These are phyloP conservation scores for Candida morakotiae DNA, from an alignment of 805 yeast species.

Conservation along the genomic window DNA sequence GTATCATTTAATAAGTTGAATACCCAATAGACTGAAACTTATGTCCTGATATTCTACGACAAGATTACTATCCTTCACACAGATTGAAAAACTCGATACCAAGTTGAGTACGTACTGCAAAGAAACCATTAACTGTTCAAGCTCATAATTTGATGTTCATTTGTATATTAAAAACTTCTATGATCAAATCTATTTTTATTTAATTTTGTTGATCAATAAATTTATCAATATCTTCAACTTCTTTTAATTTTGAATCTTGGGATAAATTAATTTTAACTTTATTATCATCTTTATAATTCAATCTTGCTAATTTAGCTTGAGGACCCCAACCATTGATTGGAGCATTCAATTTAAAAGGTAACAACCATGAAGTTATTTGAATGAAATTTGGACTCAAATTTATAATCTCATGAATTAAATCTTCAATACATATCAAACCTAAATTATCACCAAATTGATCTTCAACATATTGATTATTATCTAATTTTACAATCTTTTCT, in stretches of 20 bases:
- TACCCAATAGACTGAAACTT: no score
- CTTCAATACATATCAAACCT: slow-evolving; percentile 78
- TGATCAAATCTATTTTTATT: no score
- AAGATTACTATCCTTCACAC: no score
- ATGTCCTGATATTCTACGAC: no score
- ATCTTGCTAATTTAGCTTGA: slow-evolving; percentile 60
- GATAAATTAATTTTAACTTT: slow-evolving; percentile 52
- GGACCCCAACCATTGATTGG: slow-evolving; percentile 78
- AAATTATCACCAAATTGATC: slow-evolving; percentile 54
- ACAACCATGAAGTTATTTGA: slow-evolving; percentile 54
- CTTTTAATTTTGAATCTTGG: slow-evolving; percentile 60
- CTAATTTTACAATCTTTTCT: slow-evolving; percentile 46
- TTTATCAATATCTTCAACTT: slow-evolving; percentile 64
- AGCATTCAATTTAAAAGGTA: slow-evolving; percentile 65
- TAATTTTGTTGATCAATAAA: slow-evolving; percentile 65
- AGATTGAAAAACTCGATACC: no score
- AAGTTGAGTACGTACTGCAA: no score
- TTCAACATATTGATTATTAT: slow-evolving; percentile 73
- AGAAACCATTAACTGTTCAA: no score
- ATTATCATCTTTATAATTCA: slow-evolving; percentile 52
- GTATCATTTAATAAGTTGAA: no score
- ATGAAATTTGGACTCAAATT: slow-evolving; percentile 64
- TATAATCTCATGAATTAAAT: slow-evolving; percentile 67
- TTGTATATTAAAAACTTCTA: no score
- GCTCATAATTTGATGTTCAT: no score